Percentiles rank a stretch among this genome's conserved stretches.
These are phyloP conservation scores for Capsicum pubescens DNA, from an alignment of 257 asterid species.

Conservation along the genomic window DNA sequence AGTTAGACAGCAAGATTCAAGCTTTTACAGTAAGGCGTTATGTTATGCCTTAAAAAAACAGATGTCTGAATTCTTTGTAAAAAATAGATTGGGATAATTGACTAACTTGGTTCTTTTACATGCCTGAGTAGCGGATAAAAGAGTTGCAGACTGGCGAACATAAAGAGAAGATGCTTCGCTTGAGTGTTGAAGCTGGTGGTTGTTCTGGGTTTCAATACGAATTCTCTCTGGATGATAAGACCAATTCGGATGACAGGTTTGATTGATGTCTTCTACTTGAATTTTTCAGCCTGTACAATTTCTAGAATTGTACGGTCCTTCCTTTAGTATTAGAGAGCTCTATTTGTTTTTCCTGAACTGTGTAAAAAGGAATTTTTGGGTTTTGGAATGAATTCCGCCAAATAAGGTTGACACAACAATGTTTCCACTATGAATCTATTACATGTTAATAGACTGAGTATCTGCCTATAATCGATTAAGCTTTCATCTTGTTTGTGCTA, in stretches of 20 bases:
- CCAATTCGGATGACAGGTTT: slow-evolving; percentile 82
- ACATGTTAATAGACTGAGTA: too few relatives aligned
- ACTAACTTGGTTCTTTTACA: slow-evolving; percentile 23
- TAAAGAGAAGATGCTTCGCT: slow-evolving; percentile 68
- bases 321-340: neutral
- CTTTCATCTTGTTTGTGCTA: too few relatives aligned
- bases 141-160: slow-evolving; percentile 81
- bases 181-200: slow-evolving; percentile 98
- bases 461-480: too few relatives aligned
- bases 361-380: neutral
- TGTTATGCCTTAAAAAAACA: too few relatives aligned
- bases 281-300: neutral
- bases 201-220: slow-evolving; percentile 97
- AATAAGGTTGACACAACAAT: neutral
- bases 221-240: slow-evolving; percentile 76
- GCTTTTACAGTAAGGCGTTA: too few relatives aligned
- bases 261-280: slow-evolving; percentile 28
- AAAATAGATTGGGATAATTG: neutral
- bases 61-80: neutral
- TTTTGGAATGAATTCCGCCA: neutral
- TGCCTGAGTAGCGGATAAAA: slow-evolving; percentile 66
- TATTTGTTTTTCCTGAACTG: neutral
- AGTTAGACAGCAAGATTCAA: neutral
- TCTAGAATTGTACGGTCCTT: neutral
- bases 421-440: too few relatives aligned